Base-by-base conservation (phyloP, 441 rosid species). In the Gossypium aridum region DNA sequence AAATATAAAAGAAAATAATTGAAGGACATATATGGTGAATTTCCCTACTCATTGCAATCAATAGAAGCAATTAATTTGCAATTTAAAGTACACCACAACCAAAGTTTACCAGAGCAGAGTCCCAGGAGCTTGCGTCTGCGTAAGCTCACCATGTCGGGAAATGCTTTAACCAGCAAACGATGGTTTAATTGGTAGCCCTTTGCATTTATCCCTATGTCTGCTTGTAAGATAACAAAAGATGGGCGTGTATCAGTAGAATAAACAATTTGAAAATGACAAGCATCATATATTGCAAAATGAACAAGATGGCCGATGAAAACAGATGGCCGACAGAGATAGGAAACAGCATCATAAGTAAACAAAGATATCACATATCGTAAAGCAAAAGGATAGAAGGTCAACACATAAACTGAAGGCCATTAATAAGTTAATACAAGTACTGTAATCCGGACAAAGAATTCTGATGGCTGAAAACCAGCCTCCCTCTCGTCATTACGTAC, bases 91-190 rank as follows among this genome's bases (percentile, higher is more conserved):
- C 67, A 71, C 47, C 57, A 64, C 72, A 37, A 77, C 71, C 65
- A 70, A 78, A 25, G 28, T 57, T 86, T 89, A 95, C 99, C 99
- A 72, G 96, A 84, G 80, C 97, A 90, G 65, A 95, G 87, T 60
- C 98, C 99, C 82, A 93, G 74, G 70, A 93, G 94, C 83, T 86
- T 91, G 51, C 99, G 96, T 84, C 99, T 89, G 57, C 99, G 75
- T 81, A 93, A 79, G 92, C 99, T 95, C 83, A 95, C 99, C 99
- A 95, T 95, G 54, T 77, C 37, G 62, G 82, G 75, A 80, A 43
- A 60, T 72, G 66, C 69, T 73, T 39, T 63, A 62, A 74, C 70
- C 74, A 61, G 64, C 60, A 67, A 69, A 45, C 34, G 66, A 71
- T 59, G 37, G 59, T 75, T 71, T 49, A 62, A 70, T 70, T 64